Base-by-base conservation (phyloP, 2,329 filamentous ascomycete species). In the Tolypocladium album region DNA sequence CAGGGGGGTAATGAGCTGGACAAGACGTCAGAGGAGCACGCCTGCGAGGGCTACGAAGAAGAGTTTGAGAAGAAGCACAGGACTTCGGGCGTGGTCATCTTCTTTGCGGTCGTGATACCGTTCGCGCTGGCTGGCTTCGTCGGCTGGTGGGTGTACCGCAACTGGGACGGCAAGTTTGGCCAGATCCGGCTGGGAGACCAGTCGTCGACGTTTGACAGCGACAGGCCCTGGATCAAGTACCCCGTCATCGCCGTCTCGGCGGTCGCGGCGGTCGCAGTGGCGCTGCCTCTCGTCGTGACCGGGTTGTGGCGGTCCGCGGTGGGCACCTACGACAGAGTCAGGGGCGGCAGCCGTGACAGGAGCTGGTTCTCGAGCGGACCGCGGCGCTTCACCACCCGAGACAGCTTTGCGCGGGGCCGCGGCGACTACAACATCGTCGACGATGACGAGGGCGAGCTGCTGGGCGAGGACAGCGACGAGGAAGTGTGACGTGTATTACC, bases 381-480 rank as follows among this genome's bases (percentile, higher is more conserved):
- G 42, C 79, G 88, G 62, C 85, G 88, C 60, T 99, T 95, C 72
- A 94, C 92, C 20, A 96, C 90, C 57, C 81, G 95, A 61, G 89
- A 90, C 68, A 93, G 90, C 62, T 99, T 99, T 75, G 89, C 92
- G 6, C 84, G 92, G 60, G 88, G 90, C 1, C 83, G 90, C 60
- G 88, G 89, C n/a, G 90, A 96, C 72, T 97, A 97, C 72, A 85
- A 87, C 20, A 82, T 88, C 68, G 91, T 96, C 58, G 92, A 96
- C 68, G 89, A 94, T 57, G 94, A 97, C 70, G 94, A 97, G 72
- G 93, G 93, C 56, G 93, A 97, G 78, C 77, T 99, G 66, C 76
- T 99, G 42, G 94, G 94, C 0, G 93, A 97, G 66, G 92, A 96
- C 61, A 92, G 91, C 66, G 93, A 97, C 65, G 92, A 97, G 69